Conservation (phyloP, 2,329 filamentous ascomycete species). For the Biscogniauxia sp. region DNA sequence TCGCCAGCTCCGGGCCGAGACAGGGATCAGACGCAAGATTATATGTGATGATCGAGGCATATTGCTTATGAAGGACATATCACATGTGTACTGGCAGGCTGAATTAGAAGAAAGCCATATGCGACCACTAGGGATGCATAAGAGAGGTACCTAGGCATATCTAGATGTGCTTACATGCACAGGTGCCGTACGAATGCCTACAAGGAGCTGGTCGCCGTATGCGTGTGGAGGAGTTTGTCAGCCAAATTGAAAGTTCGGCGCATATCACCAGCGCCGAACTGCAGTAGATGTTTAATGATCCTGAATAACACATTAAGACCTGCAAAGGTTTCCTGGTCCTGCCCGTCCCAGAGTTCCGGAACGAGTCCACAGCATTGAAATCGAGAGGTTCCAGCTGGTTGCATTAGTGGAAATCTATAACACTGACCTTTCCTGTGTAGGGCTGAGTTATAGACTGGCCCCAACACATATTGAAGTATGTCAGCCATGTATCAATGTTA, state of each 20-base stretch:
- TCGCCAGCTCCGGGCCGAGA: background rate
- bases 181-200: background rate
- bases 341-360: background rate
- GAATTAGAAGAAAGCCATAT: background rate
- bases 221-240: background rate
- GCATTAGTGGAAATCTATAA: background rate
- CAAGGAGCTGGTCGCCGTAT: background rate
- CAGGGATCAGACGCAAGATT: background rate
- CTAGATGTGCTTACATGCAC: background rate
- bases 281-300: background rate
- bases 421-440: background rate
- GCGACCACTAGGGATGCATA: background rate
- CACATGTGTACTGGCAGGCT: background rate
- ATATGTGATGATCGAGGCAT: background rate
- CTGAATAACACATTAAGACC: background rate
- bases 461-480: background rate
- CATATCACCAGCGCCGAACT: background rate
- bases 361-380: background rate
- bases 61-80: background rate
- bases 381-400: background rate
- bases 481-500: background rate
- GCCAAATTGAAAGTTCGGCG: background rate
- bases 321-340: background rate
- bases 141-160: background rate
- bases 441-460: background rate